phyloP scores from a whole-genome alignment of 1,284 basidiomycete genomes.

The Irpex sp. region DNA sequence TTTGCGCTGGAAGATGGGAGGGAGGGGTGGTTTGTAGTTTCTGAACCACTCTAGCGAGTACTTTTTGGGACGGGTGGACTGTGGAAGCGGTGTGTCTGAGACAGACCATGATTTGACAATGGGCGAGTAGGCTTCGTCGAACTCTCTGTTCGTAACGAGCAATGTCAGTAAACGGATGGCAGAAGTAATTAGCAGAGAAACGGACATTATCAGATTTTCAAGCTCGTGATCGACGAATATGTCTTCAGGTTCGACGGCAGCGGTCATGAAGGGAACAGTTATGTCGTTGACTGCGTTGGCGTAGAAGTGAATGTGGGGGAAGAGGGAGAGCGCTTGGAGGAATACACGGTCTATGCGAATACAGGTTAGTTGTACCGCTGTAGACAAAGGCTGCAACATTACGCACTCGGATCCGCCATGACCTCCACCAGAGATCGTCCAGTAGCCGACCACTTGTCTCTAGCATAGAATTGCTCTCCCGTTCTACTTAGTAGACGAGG shows the following conservation, averaged over 20 bases:
- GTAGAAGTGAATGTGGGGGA: slow-evolving; percentile 73
- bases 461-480: slow-evolving; percentile 47
- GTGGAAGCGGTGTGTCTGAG: slow-evolving; percentile 34
- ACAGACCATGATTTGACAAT: slow-evolving; percentile 47
- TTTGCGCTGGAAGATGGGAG: slow-evolving; percentile 54
- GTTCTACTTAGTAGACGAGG: slow-evolving; percentile 77
- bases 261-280: slow-evolving; percentile 80
- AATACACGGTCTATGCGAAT: slow-evolving; percentile 60
- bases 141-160: slow-evolving; percentile 34
- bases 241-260: slow-evolving; percentile 67
- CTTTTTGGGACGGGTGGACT: slow-evolving; percentile 30
- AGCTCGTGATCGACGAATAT: slow-evolving; percentile 55
- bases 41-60: slow-evolving; percentile 45
- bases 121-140: slow-evolving; percentile 49
- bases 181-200: background rate
- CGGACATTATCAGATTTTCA: slow-evolving; percentile 62
- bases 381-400: background rate
- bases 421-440: slow-evolving; percentile 73
- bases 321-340: slow-evolving; percentile 66
- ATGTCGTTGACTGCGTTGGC: slow-evolving; percentile 79
- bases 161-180: background rate
- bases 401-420: slow-evolving; percentile 81
- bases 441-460: slow-evolving; percentile 67
- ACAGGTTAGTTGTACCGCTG: background rate
- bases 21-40: slow-evolving; percentile 51